Evolutionary conservation across 2,329 filamentous ascomycete genomes (phyloP).

Genomic region (Neurospora crassa): DNA sequence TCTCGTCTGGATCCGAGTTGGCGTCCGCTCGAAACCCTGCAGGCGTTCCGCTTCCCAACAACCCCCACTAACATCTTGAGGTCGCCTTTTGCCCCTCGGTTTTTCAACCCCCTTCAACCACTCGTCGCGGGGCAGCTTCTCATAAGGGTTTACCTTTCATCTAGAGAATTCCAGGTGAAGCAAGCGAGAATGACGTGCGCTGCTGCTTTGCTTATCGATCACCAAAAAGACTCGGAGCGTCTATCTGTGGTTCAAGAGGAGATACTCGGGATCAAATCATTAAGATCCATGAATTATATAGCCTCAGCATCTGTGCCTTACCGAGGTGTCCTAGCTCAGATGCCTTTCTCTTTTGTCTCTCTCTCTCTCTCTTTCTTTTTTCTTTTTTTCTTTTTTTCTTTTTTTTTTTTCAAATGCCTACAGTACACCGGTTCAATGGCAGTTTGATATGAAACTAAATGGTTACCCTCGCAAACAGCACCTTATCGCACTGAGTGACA

Average conservation of each 20-base stretch:
- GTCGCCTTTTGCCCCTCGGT: not conserved
- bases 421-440: not conserved
- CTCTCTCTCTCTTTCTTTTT: too few species aligned
- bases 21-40: not conserved
- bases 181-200: not conserved
- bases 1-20: not conserved
- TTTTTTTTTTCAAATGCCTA: not conserved
- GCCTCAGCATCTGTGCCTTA: conserved; percentile 48
- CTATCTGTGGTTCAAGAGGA: not conserved
- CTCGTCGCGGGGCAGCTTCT: not conserved
- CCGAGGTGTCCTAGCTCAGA: conserved; percentile 38
- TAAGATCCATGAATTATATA: not conserved
- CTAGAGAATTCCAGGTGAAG: not conserved
- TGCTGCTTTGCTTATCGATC: not conserved
- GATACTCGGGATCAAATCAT: not conserved
- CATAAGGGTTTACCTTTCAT: not conserved
- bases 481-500: not conserved
- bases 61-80: not conserved
- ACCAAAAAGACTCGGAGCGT: not conserved
- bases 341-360: not conserved
- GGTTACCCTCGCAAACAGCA: not conserved
- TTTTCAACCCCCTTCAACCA: not conserved
- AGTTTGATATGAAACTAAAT: not conserved
- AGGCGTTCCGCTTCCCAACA: not conserved
- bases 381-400: too few species aligned